Base-by-base conservation (phyloP, 2,329 filamentous ascomycete genomes). In the Neofusicoccum cordaticola region DNA sequence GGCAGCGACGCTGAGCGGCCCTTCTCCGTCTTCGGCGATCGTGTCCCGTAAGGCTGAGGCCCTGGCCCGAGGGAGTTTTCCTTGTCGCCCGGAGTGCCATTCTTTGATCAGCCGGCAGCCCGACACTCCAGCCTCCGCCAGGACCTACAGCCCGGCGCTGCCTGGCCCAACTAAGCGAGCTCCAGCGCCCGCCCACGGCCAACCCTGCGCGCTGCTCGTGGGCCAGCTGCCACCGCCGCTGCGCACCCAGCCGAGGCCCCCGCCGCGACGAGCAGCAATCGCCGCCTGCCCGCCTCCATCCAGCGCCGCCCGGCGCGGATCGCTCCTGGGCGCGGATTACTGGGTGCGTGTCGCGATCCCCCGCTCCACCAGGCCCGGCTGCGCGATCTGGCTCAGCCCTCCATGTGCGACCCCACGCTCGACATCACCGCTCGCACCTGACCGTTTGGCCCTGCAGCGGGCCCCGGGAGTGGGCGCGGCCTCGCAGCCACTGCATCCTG, bases 11-110 rank as follows among this genome's bases (percentile, higher is more conserved):
- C 17, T 31, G 27, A n/a, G 42, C 56, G 22, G 8, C 44, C 34
- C 44, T 41, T 61, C 57, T 61, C 44, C 58, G 58, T 62, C 44
- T 51, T 62, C 58, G 58, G 58, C 58, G 45, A 62, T 62, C 31
- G 42, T 22, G 56, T 47, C n/a, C 52, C 52, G 58, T 62, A 62
- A 51, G 58, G 58, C 58, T 62, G 58, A 62, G 42, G 41, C 41
- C 52, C 50, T 52, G 50, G 50, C 34, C 52, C 22, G 52, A 57
- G 37, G 56, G 56, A 60, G 56, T 60, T 31, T 47, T 44, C 27
- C 34, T 39, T 15, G 13, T 39, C 37, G 9, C 37, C 37, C 37
- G 37, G 37, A 7, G 13, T 39, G 37, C 9, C 37, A 39, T 39
- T 39, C 7, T 39, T 39, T 15, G 37, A 12, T 39, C 37, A 39